A percentile compares a stretch with the other conserved stretches of the same genome.
These are phyloP conservation scores for Oenanthe sinensis DNA, from an alignment of 129 eudicot genomes.

Conservation along the genomic window DNA sequence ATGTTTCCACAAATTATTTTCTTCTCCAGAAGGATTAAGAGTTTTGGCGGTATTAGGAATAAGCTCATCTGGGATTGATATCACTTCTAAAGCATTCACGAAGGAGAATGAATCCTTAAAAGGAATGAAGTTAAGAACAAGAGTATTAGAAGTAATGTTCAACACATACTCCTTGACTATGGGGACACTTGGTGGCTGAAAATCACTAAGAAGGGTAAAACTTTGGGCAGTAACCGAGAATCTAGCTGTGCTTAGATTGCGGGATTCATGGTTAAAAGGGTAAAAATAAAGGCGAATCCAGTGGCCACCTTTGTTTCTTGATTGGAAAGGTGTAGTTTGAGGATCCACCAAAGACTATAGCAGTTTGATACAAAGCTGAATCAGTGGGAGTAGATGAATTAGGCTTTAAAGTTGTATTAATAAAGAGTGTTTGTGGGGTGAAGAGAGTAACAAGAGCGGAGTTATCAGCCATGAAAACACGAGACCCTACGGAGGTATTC, in stretches of 20 bases:
- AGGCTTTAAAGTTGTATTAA: slow-evolving; percentile 19
- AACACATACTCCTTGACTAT: slow-evolving; percentile 48
- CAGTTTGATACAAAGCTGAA: slow-evolving; percentile 40
- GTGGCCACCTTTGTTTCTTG: slow-evolving; percentile 45
- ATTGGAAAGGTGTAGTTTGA: slow-evolving; percentile 49
- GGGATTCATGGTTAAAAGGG: slow-evolving; percentile 31
- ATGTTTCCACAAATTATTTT: slow-evolving; percentile 20
- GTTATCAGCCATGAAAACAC: slow-evolving; percentile 42
- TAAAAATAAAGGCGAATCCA: slow-evolving; percentile 54
- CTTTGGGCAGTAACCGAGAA: slow-evolving; percentile 49
- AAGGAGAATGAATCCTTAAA: not conserved
- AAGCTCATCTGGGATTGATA: slow-evolving; percentile 1
- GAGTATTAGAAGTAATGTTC: slow-evolving; percentile 33
- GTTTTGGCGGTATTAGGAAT: slow-evolving; percentile 27
- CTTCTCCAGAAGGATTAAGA: slow-evolving; percentile 17
- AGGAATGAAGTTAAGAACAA: slow-evolving; percentile 36
- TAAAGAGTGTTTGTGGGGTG: slow-evolving; percentile 24
- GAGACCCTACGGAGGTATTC: slow-evolving; percentile 31
- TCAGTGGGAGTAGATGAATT: slow-evolving; percentile 23
- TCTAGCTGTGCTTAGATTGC: slow-evolving; percentile 33
- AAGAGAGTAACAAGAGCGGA: slow-evolving; percentile 21
- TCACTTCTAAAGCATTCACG: slow-evolving; percentile 3
- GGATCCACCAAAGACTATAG: slow-evolving; percentile 30
- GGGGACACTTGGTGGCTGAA: slow-evolving; percentile 32
- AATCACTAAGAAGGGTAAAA: slow-evolving; percentile 42